These are phyloP conservation scores for Blepharisma undulans DNA, from an alignment of 169 alveolate species.

Conservation along the genomic window DNA sequence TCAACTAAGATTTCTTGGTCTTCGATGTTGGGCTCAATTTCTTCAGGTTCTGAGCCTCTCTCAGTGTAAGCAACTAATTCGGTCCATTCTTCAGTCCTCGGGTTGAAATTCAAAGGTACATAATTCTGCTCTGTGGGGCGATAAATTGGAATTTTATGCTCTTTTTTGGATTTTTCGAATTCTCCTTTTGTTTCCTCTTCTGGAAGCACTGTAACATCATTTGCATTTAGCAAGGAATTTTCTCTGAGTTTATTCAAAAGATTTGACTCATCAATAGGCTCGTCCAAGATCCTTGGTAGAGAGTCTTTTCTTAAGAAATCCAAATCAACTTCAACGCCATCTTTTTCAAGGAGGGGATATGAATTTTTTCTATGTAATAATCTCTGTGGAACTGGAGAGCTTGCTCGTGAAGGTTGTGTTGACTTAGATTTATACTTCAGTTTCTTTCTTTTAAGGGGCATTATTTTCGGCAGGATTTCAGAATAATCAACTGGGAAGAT, in stretches of 20 bases:
- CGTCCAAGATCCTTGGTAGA: background rate
- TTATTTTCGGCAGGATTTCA: background rate
- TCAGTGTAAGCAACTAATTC: slow-evolving; percentile 37
- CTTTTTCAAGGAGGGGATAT: background rate
- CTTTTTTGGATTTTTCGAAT: background rate
- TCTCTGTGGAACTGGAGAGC: background rate
- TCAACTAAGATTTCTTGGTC: background rate
- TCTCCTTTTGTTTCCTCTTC: slow-evolving; percentile 3
- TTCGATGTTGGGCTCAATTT: background rate
- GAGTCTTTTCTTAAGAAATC: background rate
- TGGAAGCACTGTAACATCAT: background rate
- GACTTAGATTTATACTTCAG: background rate
- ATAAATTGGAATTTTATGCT: background rate
- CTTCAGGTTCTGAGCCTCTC: background rate
- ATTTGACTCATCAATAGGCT: background rate
- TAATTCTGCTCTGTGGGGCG: background rate
- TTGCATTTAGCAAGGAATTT: background rate
- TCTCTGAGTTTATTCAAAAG: background rate
- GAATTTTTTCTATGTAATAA: background rate
- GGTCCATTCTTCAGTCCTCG: slow-evolving; percentile 30
- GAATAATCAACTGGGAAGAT: background rate
- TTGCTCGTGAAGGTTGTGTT: background rate
- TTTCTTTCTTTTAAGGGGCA: background rate
- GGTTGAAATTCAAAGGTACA: slow-evolving; percentile 15
- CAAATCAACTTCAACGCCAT: background rate